Conservation (phyloP, 169 alveolate genomes). For the Plasmodium berghei region DNA sequence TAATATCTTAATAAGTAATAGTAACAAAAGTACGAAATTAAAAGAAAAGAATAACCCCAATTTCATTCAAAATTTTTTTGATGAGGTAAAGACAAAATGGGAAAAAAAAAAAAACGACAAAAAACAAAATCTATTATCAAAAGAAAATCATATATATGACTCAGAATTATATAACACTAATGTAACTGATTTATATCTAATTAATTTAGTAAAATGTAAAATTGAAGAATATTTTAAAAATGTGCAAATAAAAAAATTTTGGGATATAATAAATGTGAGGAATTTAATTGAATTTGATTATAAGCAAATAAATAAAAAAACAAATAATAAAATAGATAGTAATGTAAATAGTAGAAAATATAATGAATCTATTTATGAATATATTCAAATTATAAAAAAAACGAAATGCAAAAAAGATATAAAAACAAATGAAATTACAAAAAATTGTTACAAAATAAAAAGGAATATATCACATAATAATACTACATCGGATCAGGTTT, state of each 20-base stretch:
- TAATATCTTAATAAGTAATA: too few species aligned
- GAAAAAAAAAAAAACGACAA: neutral
- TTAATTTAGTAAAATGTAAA: conserved; percentile 39
- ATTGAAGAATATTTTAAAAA: conserved; percentile 71
- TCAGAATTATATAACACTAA: conserved; percentile 14
- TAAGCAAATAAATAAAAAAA: neutral
- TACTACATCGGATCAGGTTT: too few species aligned
- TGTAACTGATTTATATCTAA: conserved; percentile 50
- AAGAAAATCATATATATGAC: conserved; percentile 3
- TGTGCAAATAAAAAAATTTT: conserved; percentile 59
- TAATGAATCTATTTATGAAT: conserved; percentile 57
- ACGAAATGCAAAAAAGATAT: conserved; percentile 17
- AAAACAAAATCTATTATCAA: neutral
- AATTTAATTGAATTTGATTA: conserved; percentile 49
- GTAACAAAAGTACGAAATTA: neutral
- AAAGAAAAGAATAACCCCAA: neutral
- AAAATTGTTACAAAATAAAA: neutral
- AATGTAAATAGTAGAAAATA: neutral
- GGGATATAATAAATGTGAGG: conserved; percentile 49
- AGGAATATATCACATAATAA: neutral
- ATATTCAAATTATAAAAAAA: conserved; percentile 53
- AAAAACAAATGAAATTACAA: conserved; percentile 23
- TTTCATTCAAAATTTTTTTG: neutral
- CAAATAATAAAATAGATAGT: neutral
- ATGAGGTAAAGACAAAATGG: neutral